Conservation (phyloP, 202 grass and related monocot genomes). For the Hordeum pubiflorum region DNA sequence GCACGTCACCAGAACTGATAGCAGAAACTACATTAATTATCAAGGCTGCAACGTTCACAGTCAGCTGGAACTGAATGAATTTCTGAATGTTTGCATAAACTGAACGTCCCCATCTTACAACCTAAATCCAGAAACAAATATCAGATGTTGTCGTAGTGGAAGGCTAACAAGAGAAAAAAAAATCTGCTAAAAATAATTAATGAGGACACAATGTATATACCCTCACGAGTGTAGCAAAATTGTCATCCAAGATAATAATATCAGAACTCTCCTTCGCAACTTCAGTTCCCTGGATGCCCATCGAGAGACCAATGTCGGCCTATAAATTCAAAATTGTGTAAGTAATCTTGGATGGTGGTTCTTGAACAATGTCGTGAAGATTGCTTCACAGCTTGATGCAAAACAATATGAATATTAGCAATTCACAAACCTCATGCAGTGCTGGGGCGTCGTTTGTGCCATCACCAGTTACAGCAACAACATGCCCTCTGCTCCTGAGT, state of each 20-base stretch:
- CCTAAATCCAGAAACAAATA: constrained; percentile 52
- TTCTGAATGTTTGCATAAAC: constrained; percentile 97
- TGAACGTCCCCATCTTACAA: constrained; percentile 90
- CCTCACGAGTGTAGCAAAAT: constrained; percentile 91
- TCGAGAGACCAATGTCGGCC: constrained; percentile 95
- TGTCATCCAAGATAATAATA: constrained; percentile 97
- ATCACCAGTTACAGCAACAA: constrained; percentile 98
- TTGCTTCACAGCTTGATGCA: not conserved
- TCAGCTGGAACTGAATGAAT: constrained; percentile 98
- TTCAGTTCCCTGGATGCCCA: constrained; percentile 98
- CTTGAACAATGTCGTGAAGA: not conserved
- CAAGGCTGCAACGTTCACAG: constrained; percentile 85
- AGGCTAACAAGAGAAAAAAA: not conserved
- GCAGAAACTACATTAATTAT: constrained; percentile 87
- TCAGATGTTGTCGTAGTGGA: not conserved
- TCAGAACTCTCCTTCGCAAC: constrained; percentile 99
- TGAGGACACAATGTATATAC: constrained; percentile 18
- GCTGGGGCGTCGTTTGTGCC: constrained; percentile 97
- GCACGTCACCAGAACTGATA: constrained; percentile 71
- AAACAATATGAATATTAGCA: not conserved
- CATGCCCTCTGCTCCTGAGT: constrained; percentile 56
- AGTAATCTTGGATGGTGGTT: constrained; percentile 13
- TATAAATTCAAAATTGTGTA: constrained; percentile 37
- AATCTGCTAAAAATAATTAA: not conserved
- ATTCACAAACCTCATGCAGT: constrained; percentile 65